phyloP scores from a whole-genome alignment of 257 asterid genomes.

The Jasminum sambac region DNA sequence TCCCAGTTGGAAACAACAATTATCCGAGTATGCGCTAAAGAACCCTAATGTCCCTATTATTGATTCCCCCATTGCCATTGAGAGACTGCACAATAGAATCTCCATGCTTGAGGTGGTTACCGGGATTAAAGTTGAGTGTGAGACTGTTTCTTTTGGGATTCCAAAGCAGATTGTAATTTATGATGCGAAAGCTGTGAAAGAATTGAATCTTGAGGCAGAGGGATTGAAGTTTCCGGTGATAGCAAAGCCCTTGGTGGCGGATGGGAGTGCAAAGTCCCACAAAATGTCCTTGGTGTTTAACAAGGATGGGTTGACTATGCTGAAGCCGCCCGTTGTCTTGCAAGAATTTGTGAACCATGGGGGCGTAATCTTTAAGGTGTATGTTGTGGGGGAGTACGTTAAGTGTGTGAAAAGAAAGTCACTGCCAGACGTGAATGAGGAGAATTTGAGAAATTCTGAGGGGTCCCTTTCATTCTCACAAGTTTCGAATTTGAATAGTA shows the following conservation, averaged over 20 bases:
- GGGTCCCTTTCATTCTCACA: conserved; percentile 57
- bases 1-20: conserved; percentile 57
- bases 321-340: conserved; percentile 69
- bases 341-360: conserved; percentile 83
- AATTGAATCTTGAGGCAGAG: conserved; percentile 34
- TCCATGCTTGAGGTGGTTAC: conserved; percentile 69
- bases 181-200: conserved; percentile 43
- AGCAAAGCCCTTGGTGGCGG: conserved; percentile 75
- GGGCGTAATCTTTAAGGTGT: conserved; percentile 74
- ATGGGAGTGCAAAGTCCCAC: conserved; percentile 76
- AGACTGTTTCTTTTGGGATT: conserved; percentile 51
- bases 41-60: conserved; percentile 52
- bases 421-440: conserved; percentile 59
- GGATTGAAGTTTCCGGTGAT: conserved; percentile 69
- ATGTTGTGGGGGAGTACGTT: conserved; percentile 74
- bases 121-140: conserved; percentile 34
- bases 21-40: conserved; percentile 41
- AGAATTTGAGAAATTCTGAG: conserved; percentile 43
- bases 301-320: conserved; percentile 55
- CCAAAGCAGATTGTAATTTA: conserved; percentile 60
- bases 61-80: conserved; percentile 64
- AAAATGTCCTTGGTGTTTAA: conserved; percentile 64
- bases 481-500: conserved; percentile 50
- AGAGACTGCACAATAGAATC: conserved; percentile 66
- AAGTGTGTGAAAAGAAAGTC: conserved; percentile 78